Conservation (phyloP, 768 basidiomycete species). For the Leccinum subtestaceum region DNA sequence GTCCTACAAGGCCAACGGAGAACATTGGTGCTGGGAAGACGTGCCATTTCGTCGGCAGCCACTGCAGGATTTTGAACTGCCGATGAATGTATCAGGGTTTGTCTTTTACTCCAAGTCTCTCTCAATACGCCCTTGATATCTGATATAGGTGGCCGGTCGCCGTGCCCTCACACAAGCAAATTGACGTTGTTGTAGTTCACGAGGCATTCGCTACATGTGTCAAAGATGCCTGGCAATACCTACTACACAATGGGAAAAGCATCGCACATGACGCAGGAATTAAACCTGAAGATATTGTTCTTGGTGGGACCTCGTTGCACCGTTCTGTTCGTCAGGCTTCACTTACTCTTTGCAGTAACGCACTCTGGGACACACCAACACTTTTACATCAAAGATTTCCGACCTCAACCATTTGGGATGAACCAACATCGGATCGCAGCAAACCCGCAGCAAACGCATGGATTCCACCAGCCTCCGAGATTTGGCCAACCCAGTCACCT, state of each 20-base stretch:
- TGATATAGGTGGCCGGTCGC: conserved; percentile 43
- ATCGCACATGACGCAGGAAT: conserved; percentile 34
- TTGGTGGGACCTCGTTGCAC: conserved; percentile 31
- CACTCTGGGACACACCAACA: conserved; percentile 40
- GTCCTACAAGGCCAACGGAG: conserved; percentile 25
- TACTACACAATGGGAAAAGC: conserved; percentile 32
- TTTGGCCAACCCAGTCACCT: conserved; percentile 6
- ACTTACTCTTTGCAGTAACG: conserved; percentile 33
- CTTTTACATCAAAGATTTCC: conserved; percentile 39
- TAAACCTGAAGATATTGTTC: conserved; percentile 41
- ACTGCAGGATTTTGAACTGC: conserved; percentile 36
- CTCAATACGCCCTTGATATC: not conserved
- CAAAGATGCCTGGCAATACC: conserved; percentile 39
- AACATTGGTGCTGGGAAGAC: conserved; percentile 40
- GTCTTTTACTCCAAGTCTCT: not conserved
- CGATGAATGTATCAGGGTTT: conserved; percentile 34
- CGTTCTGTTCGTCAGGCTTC: not conserved
- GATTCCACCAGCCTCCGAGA: conserved; percentile 13
- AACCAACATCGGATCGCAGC: conserved; percentile 9
- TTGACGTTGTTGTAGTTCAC: conserved; percentile 40
- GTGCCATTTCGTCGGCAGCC: conserved; percentile 27
- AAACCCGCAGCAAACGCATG: conserved; percentile 17
- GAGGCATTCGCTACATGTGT: conserved; percentile 25
- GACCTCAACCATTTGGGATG: conserved; percentile 19
- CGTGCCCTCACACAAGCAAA: conserved; percentile 36